These are phyloP conservation scores for Blumeria hordei DNA, from an alignment of 2,329 filamentous ascomycete genomes.

Conservation along the genomic window DNA sequence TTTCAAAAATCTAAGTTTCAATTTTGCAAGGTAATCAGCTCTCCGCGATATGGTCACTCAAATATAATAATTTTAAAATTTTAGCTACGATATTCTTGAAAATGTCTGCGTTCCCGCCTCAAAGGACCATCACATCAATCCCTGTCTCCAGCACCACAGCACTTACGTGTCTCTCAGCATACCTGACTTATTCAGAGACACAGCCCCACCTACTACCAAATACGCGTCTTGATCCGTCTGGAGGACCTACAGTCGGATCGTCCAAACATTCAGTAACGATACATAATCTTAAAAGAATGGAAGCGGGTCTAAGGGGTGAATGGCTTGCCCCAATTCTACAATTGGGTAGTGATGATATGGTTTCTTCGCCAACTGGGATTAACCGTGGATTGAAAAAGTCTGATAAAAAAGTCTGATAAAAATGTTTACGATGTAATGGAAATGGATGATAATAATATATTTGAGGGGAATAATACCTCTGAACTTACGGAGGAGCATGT, in stretches of 20 bases:
- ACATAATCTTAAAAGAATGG: constrained; percentile 27
- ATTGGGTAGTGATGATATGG: constrained; percentile 10
- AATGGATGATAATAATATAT: constrained; percentile 14
- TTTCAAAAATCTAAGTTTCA: too few species aligned
- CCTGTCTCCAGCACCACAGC: constrained; percentile 11
- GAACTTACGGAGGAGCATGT: constrained; percentile 10
- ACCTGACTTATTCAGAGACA: constrained; percentile 10
- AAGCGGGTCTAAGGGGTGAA: constrained; percentile 26
- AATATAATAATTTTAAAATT: too few species aligned
- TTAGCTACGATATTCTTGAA: constrained; percentile 1
- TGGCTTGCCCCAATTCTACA: constrained; percentile 20
- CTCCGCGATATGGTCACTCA: too few species aligned
- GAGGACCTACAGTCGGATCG: constrained; percentile 11
- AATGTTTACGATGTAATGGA: constrained; percentile 15
- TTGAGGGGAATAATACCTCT: constrained; percentile 5
- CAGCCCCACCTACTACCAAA: constrained; percentile 14
- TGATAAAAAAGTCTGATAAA: constrained; percentile 11
- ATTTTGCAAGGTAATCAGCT: too few species aligned
- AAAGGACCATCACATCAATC: constrained; percentile 9
- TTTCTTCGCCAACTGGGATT: not conserved
- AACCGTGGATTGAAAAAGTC: constrained; percentile 5
- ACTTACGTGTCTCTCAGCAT: constrained; percentile 12
- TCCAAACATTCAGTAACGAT: constrained; percentile 19
- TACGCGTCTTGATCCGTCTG: constrained; percentile 12
- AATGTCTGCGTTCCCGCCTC: constrained; percentile 14